Percentiles rank a stretch among this genome's conserved stretches.
These are phyloP conservation scores for Phytophthora vignae DNA, from an alignment of 352 stramenopile genomes.

Conservation along the genomic window DNA sequence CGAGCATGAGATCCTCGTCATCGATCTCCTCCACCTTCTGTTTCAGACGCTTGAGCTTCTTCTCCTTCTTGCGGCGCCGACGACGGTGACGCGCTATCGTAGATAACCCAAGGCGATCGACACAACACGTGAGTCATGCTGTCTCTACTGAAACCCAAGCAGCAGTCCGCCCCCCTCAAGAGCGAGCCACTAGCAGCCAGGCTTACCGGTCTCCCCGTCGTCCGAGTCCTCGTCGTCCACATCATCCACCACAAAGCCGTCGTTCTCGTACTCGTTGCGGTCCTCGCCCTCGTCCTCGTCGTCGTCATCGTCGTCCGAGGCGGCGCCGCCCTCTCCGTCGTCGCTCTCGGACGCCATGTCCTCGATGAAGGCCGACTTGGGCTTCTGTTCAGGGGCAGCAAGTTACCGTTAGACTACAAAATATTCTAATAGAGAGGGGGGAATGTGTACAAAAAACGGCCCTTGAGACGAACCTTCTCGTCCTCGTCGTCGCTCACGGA, in stretches of 20 bases:
- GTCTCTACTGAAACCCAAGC: not conserved
- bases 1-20: slow-evolving; percentile 88
- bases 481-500: slow-evolving; percentile 70
- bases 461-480: slow-evolving; percentile 53
- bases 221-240: slow-evolving; percentile 80
- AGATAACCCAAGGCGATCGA: slow-evolving; percentile 10
- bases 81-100: slow-evolving; percentile 64
- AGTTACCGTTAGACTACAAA: slow-evolving; percentile 7
- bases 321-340: slow-evolving; percentile 58
- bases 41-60: slow-evolving; percentile 88
- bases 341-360: slow-evolving; percentile 91
- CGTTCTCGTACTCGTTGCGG: slow-evolving; percentile 91
- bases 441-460: not conserved
- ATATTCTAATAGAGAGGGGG: slow-evolving; percentile 3
- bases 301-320: slow-evolving; percentile 77
- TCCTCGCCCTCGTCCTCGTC: slow-evolving; percentile 89
- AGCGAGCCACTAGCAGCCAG: not conserved
- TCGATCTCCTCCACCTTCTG: slow-evolving; percentile 91
- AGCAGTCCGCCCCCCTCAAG: not conserved
- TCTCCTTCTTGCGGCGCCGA: slow-evolving; percentile 86
- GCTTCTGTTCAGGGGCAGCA: slow-evolving; percentile 44
- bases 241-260: slow-evolving; percentile 90
- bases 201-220: slow-evolving; percentile 69
- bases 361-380: slow-evolving; percentile 89
- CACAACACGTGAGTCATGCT: slow-evolving; percentile 7